phyloP scores from a whole-genome alignment of 805 yeast species.

The Saturnispora ahearnii region DNA sequence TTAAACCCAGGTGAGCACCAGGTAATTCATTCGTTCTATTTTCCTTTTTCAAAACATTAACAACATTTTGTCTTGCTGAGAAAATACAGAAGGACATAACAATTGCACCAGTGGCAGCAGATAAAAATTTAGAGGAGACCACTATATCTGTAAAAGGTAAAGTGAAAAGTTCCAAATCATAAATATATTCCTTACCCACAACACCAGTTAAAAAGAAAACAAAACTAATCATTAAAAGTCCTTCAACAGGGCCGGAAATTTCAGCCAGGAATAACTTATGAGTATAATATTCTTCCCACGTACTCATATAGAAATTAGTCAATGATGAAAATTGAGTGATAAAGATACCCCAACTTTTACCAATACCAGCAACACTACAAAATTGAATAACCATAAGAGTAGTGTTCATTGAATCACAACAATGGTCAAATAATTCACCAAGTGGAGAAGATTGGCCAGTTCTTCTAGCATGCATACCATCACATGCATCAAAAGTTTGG shows the following conservation, averaged over 20 bases:
- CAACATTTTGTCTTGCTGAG: constrained; percentile 58
- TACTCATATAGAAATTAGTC: constrained; percentile 76
- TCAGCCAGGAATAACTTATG: constrained; percentile 68
- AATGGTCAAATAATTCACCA: constrained; percentile 92
- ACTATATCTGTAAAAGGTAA: not conserved
- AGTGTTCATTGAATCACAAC: constrained; percentile 58
- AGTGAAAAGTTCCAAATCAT: constrained; percentile 37
- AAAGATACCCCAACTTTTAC: constrained; percentile 53
- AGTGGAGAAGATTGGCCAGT: constrained; percentile 93
- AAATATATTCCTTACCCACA: constrained; percentile 52
- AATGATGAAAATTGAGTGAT: constrained; percentile 65
- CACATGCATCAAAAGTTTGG: constrained; percentile 95
- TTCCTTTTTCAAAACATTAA: constrained; percentile 33
- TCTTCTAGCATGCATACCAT: constrained; percentile 90
- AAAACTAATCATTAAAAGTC: constrained; percentile 55
- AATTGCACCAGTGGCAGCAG: constrained; percentile 42
- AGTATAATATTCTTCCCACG: constrained; percentile 95
- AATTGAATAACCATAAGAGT: constrained; percentile 69
- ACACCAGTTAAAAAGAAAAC: constrained; percentile 56
- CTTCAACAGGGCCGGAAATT: constrained; percentile 94
- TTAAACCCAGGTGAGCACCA: constrained; percentile 24
- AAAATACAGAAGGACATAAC: constrained; percentile 55
- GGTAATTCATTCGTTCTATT: constrained; percentile 30
- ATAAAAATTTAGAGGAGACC: constrained; percentile 31
- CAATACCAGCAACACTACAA: constrained; percentile 68